Percentiles rank a stretch among this genome's conserved stretches.
Conservation (phyloP, 139 green algal genomes). For the Auxenochlorella pyrenoidosa region DNA sequence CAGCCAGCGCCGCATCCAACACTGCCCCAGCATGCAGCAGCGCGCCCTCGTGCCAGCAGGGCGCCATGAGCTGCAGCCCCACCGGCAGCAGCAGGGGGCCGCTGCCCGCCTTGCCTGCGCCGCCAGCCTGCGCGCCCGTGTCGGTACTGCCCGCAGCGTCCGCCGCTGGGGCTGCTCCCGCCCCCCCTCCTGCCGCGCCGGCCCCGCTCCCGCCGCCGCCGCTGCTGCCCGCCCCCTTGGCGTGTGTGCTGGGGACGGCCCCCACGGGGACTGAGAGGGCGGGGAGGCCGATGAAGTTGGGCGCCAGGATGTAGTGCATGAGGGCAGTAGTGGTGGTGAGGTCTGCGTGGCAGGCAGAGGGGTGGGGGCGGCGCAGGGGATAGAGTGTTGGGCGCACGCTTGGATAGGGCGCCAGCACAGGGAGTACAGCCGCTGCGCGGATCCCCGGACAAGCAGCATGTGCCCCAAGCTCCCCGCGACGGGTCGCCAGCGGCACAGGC, state of each 20-base stretch:
- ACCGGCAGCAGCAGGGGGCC: constrained; percentile 48
- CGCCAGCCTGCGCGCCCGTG: too few relatives aligned
- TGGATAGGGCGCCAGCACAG: too few relatives aligned
- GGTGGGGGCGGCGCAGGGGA: not conserved
- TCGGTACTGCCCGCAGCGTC: too few relatives aligned
- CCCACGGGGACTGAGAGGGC: constrained; percentile 76
- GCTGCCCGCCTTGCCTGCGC: too few relatives aligned
- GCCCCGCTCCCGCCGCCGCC: not conserved
- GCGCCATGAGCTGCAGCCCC: constrained; percentile 83
- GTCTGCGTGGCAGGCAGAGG: constrained; percentile 33
- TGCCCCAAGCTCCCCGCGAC: not conserved
- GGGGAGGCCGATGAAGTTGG: constrained; percentile 78
- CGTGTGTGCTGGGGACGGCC: constrained; percentile 14
- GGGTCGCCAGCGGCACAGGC: not conserved
- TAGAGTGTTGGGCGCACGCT: not conserved
- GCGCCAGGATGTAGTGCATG: constrained; percentile 69
- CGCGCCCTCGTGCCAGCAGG: constrained; percentile 67
- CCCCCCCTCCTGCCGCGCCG: not conserved
- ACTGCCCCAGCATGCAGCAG: constrained; percentile 62
- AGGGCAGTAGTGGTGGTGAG: constrained; percentile 51
- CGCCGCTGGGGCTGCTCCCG: not conserved
- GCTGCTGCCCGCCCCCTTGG: not conserved
- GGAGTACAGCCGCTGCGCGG: too few relatives aligned
- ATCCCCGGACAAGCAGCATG: too few relatives aligned
- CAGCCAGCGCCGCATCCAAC: constrained; percentile 50